Base-by-base conservation (phyloP, 2,329 filamentous ascomycete genomes). In the Fusarium sp. region DNA sequence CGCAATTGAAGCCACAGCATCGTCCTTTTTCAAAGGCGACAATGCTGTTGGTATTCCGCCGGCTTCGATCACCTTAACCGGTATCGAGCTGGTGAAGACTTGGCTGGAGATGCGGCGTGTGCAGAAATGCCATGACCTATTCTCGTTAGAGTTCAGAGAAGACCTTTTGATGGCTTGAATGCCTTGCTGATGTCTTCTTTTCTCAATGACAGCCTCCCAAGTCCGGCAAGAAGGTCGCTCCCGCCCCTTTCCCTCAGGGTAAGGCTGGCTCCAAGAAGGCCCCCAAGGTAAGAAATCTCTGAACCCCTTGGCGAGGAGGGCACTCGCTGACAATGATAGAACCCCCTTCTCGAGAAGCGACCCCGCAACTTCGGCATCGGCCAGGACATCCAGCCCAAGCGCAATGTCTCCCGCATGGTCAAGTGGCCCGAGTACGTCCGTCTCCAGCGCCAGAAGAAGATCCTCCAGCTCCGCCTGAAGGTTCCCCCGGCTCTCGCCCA, bases 131-230 rank as follows among this genome's bases (percentile, higher is more conserved):
- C 81, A 79, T 78, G 78, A 74, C 79, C 83, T 84, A 73, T 74
- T 87, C 92, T 96, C 93, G 91, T 86, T 97, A 97, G 94, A 97
- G 94, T 92, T 92, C 85, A 92, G 90, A 91, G 90, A 92, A 94
- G 91, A 92, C 87, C 87, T 86, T 85, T 85, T 84, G 54, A 85
- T 84, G 85, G 90, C 90, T 88, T 87, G 91, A 91, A 88, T 91
- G 89, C 90, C 87, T 88, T 85, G 92, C 94, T 98, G 92, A 97
- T 94, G 87, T 93, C 91, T 94, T 97, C 92, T 96, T 95, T 97
- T 94, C 95, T 98, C 95, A 96, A 98, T 98, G 95, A 98, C 88
- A 98, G 96, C 94, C 96, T 92, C 93, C 95, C 83, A 99, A 98
- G 88, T 83, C 88, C 81, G 94, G 94, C 89, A 98, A 98, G 93